Conservation (phyloP, 225 moss, liverwort and hornwort species). For the Pleurozium schreberi region DNA sequence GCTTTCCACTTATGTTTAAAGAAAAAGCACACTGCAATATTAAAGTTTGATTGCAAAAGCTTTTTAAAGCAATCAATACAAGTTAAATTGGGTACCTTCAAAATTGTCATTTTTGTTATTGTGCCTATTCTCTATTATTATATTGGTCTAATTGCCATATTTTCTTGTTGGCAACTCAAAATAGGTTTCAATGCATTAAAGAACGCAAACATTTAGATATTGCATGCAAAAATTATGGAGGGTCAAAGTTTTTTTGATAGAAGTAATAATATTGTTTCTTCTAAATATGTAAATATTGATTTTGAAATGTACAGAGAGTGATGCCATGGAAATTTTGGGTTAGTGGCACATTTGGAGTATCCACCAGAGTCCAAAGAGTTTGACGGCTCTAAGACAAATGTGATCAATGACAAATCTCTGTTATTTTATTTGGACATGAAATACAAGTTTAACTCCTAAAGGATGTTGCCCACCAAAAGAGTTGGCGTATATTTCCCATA, state of each 20-base stretch:
- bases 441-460: too few relatives aligned
- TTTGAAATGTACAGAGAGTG: neutral
- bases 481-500: too few relatives aligned
- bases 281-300: neutral
- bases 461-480: too few relatives aligned
- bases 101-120: accelerated
- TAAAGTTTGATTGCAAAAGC: neutral
- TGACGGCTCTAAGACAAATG: too few relatives aligned
- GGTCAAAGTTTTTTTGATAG: neutral
- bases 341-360: accelerated
- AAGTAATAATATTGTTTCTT: neutral
- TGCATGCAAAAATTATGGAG: neutral
- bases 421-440: too few relatives aligned
- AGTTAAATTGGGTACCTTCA: accelerated
- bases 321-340: neutral
- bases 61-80: neutral
- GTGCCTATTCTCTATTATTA: neutral
- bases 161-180: neutral
- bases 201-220: neutral
- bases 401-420: neutral
- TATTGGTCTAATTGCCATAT: neutral
- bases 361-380: accelerated
- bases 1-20: neutral
- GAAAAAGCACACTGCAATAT: neutral
- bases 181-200: neutral